Conservation (phyloP, 345 rosid genomes). For the Streptanthus diversifolius region DNA sequence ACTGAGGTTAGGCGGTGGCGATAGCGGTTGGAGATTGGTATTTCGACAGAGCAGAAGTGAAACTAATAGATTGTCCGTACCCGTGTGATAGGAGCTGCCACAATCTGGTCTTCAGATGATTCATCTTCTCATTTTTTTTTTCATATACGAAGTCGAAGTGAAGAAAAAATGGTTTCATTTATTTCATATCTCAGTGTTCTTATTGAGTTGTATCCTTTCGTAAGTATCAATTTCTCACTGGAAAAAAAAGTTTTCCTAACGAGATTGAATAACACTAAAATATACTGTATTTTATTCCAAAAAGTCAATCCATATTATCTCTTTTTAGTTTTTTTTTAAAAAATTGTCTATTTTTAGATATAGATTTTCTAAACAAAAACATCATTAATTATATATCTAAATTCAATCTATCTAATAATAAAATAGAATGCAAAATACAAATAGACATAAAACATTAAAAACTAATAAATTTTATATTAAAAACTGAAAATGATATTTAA, state of each 20-base stretch:
- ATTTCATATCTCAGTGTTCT: slow-evolving; percentile 2
- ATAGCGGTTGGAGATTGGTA: slow-evolving; percentile 95
- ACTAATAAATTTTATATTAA: too few species aligned
- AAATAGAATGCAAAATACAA: too few species aligned
- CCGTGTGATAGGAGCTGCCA: slow-evolving; percentile 93
- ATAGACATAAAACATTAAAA: too few species aligned
- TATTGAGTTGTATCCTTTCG: neutral
- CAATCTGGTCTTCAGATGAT: slow-evolving; percentile 74
- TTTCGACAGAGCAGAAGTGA: slow-evolving; percentile 59
- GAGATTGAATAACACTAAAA: neutral
- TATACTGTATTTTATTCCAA: too few species aligned
- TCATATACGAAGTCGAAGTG: neutral
- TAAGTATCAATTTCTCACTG: neutral
- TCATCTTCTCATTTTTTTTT: neutral
- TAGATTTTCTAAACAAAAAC: too few species aligned
- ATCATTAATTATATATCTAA: too few species aligned
- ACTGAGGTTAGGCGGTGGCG: slow-evolving; percentile 66
- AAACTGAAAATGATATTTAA: too few species aligned
- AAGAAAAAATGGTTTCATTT: neutral
- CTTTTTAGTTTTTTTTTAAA: too few species aligned
- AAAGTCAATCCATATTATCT: too few species aligned
- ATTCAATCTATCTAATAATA: too few species aligned
- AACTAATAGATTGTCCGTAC: slow-evolving; percentile 78
- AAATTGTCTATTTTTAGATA: too few species aligned
- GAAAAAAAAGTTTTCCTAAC: neutral